Conservation (phyloP, 2,329 filamentous ascomycete species). For the Hirsutella thompsonii region DNA sequence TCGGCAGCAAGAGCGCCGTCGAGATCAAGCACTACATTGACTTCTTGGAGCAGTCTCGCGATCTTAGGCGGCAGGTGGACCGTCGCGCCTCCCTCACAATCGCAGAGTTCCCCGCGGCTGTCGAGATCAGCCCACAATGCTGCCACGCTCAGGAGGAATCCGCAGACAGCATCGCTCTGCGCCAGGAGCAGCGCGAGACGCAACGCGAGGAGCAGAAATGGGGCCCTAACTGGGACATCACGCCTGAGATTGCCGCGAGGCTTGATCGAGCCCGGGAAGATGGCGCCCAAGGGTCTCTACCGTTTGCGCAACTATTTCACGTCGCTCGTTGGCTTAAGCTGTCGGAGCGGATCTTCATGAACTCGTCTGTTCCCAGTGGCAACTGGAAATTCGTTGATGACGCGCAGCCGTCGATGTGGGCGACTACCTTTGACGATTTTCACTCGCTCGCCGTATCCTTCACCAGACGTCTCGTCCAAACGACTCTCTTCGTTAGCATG, state of each 20-base stretch:
- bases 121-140: slow-evolving; percentile 57
- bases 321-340: slow-evolving; percentile 48
- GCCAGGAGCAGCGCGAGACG: slow-evolving; percentile 52
- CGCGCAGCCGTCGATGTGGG: slow-evolving; percentile 57
- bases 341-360: slow-evolving; percentile 64
- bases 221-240: slow-evolving; percentile 55
- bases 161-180: slow-evolving; percentile 50
- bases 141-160: slow-evolving; percentile 52
- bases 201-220: slow-evolving; percentile 45
- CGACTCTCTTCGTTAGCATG: slow-evolving; percentile 56
- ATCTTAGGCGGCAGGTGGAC: slow-evolving; percentile 24
- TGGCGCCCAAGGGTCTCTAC: slow-evolving; percentile 17
- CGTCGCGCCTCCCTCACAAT: slow-evolving; percentile 23
- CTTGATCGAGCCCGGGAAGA: slow-evolving; percentile 13
- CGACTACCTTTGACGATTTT: slow-evolving; percentile 66
- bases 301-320: slow-evolving; percentile 44
- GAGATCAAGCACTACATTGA: slow-evolving; percentile 62
- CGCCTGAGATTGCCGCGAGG: slow-evolving; percentile 19
- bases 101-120: slow-evolving; percentile 55
- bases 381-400: slow-evolving; percentile 55
- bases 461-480: slow-evolving; percentile 57
- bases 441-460: slow-evolving; percentile 53
- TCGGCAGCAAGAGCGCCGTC: slow-evolving; percentile 59
- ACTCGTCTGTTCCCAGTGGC: slow-evolving; percentile 42
- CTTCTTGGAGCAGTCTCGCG: slow-evolving; percentile 40